A percentile compares a stretch with the other conserved stretches of the same genome.
Evolutionary conservation across 2,329 filamentous ascomycete species (phyloP).

Genomic region (Cercospora canescens): DNA sequence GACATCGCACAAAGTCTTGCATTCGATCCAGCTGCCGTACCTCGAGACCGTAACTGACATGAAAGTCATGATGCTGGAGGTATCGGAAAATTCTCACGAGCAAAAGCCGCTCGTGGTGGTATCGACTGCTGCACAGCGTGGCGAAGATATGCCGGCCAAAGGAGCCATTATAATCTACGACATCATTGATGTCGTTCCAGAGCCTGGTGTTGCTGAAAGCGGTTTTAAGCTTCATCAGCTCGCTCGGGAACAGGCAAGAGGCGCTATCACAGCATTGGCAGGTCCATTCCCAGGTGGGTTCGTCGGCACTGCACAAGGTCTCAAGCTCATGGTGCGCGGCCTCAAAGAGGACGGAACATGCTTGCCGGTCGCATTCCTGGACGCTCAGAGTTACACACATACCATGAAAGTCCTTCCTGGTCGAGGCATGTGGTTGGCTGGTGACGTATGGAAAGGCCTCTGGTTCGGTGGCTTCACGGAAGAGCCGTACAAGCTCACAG

Average conservation of each 20-base stretch:
- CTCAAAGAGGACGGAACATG: slow-evolving; percentile 93
- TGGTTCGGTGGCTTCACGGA: slow-evolving; percentile 98
- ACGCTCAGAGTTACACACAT: slow-evolving; percentile 92
- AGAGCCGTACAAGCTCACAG: slow-evolving; percentile 91
- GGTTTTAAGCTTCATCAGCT: slow-evolving; percentile 82
- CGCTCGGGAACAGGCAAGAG: slow-evolving; percentile 87
- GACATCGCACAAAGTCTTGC: slow-evolving; percentile 74
- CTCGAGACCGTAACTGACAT: slow-evolving; percentile 79
- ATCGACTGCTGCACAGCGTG: slow-evolving; percentile 81
- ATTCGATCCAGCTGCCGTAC: slow-evolving; percentile 70
- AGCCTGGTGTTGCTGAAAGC: slow-evolving; percentile 81
- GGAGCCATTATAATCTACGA: slow-evolving; percentile 90
- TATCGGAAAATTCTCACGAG: slow-evolving; percentile 88
- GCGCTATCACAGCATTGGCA: slow-evolving; percentile 79
- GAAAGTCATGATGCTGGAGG: slow-evolving; percentile 79
- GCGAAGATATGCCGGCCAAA: slow-evolving; percentile 84
- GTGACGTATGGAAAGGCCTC: slow-evolving; percentile 87
- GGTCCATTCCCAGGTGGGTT: slow-evolving; percentile 74
- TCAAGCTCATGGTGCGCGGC: slow-evolving; percentile 95
- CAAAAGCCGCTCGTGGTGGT: slow-evolving; percentile 79
- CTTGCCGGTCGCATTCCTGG: slow-evolving; percentile 93
- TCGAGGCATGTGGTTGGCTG: slow-evolving; percentile 83
- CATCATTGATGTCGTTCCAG: slow-evolving; percentile 85
- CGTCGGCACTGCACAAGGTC: slow-evolving; percentile 90
- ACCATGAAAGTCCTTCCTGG: slow-evolving; percentile 79